A percentile compares a stretch with the other conserved stretches of the same genome.
phyloP scores from a whole-genome alignment of 2,329 filamentous ascomycete genomes.

The Diplodia sapinea region DNA sequence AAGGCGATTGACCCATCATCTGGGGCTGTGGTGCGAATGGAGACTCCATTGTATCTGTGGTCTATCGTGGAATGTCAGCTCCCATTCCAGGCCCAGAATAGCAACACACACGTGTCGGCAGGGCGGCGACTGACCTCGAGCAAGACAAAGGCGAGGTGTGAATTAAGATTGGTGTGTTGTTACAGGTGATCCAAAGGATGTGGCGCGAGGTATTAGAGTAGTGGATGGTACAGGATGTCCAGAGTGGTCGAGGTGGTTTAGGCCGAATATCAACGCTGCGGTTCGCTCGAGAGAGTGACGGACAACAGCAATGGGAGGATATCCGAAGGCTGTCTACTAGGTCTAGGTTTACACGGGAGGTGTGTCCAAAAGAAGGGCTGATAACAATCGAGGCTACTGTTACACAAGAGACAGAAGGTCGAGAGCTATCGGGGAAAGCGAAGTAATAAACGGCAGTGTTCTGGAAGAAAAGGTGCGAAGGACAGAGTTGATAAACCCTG shows the following conservation, averaged over 20 bases:
- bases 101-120: not conserved
- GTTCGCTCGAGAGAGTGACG: slow-evolving; percentile 46
- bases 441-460: slow-evolving; percentile 40
- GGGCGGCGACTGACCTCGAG: slow-evolving; percentile 17
- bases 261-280: slow-evolving; percentile 22
- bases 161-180: slow-evolving; percentile 24
- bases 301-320: slow-evolving; percentile 45
- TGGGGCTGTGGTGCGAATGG: slow-evolving; percentile 60
- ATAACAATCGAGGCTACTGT: slow-evolving; percentile 43
- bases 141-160: slow-evolving; percentile 17
- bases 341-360: slow-evolving; percentile 22
- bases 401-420: slow-evolving; percentile 40
- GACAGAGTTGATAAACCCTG: slow-evolving; percentile 52
- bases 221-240: slow-evolving; percentile 26
- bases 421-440: slow-evolving; percentile 45
- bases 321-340: slow-evolving; percentile 51
- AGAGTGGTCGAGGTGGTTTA: slow-evolving; percentile 15
- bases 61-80: slow-evolving; percentile 37
- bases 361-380: slow-evolving; percentile 47
- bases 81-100: slow-evolving; percentile 34
- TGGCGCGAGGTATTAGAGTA: slow-evolving; percentile 27
- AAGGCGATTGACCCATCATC: slow-evolving; percentile 73
- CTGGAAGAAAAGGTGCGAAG: slow-evolving; percentile 45
- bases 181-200: slow-evolving; percentile 20
- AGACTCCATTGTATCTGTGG: slow-evolving; percentile 65